Evolutionary conservation across 257 asterid species (phyloP), one percentile per base, ranked within the genome.

Genomic region (Knoxia roxburghii): DNA sequence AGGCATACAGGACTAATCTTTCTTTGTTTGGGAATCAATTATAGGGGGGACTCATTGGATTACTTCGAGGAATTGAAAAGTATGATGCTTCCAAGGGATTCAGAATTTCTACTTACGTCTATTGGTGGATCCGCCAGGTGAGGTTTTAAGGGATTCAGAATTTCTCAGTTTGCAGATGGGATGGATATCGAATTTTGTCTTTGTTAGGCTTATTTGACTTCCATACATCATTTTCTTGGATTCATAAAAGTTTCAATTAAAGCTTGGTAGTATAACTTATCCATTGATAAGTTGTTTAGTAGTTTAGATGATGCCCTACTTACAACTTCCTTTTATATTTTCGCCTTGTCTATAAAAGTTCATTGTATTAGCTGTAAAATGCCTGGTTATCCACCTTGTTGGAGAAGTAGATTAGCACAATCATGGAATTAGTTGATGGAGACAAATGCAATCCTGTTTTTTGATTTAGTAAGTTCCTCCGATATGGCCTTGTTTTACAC

Each of bases 71-170:
- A 53, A 93, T 93, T 67, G 97, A 90, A 84, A 93, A 93, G 78
- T 93, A 82, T 61, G 99, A 93, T 76, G 83, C 96, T 58, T 85
- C 96, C 8, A 93, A 88, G 84, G 99, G 99, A 51, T 93, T 86
- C 77, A 93, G 85, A 88, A 88, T 93, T 70, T 93, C 99, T 18
- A 93, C 99, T 49, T 93, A 93, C 66, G 99, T 93, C 61, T 93
- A 90, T 71, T 93, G 99, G 99, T 93, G 97, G 97, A 93, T 93
- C 69, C 89, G 97, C 46, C 97, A 88, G 97, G 97, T 92, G 70
- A 29, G 73, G 24, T 67, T 55, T 6, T 61, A 53, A 8, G 26
- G 45, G 26, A 27, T 10, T 66, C 7, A 1, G 21, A n/a, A n/a
- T n/a, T 41, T 40, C 20, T 52, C 56, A 21, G 7, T 17, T 27